These are phyloP conservation scores for Cadophora malorum DNA, from an alignment of 2,329 filamentous ascomycete species.

Conservation along the genomic window DNA sequence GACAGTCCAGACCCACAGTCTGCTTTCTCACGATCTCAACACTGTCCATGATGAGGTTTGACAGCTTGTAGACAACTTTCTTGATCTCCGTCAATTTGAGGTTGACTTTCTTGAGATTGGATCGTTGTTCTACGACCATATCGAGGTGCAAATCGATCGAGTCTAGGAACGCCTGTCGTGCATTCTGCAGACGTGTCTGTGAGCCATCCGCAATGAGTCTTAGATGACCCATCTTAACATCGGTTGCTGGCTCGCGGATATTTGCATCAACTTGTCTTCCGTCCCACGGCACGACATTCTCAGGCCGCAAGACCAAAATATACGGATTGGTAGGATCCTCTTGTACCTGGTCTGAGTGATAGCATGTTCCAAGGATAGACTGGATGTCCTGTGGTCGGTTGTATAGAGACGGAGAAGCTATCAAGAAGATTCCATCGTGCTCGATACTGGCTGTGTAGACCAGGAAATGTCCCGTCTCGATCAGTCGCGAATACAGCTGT, in stretches of 20 bases:
- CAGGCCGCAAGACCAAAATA: conserved; percentile 82
- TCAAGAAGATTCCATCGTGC: conserved; percentile 78
- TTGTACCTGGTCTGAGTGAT: conserved; percentile 70
- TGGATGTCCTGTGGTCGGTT: conserved; percentile 82
- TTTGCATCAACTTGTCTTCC: conserved; percentile 75
- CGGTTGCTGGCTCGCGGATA: conserved; percentile 78
- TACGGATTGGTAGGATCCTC: conserved; percentile 85
- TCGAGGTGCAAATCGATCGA: conserved; percentile 85
- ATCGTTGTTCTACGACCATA: conserved; percentile 88
- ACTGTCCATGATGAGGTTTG: conserved; percentile 98
- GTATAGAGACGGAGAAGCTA: conserved; percentile 82
- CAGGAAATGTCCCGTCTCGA: conserved; percentile 85
- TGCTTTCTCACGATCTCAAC: conserved; percentile 92
- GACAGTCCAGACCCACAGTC: conserved; percentile 82
- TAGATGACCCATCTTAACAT: conserved; percentile 85
- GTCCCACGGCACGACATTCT: conserved; percentile 80
- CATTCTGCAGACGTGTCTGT: conserved; percentile 76
- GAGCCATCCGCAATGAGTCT: conserved; percentile 90
- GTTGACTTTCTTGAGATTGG: conserved; percentile 92
- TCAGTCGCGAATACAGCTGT: conserved; percentile 80
- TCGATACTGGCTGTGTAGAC: conserved; percentile 75
- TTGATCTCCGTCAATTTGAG: conserved; percentile 91
- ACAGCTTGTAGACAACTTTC: conserved; percentile 93
- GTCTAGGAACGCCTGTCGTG: conserved; percentile 78
- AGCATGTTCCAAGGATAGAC: conserved; percentile 81